Conservation (phyloP, 1,284 basidiomycete genomes). For the Singerocomus inundabilis region DNA sequence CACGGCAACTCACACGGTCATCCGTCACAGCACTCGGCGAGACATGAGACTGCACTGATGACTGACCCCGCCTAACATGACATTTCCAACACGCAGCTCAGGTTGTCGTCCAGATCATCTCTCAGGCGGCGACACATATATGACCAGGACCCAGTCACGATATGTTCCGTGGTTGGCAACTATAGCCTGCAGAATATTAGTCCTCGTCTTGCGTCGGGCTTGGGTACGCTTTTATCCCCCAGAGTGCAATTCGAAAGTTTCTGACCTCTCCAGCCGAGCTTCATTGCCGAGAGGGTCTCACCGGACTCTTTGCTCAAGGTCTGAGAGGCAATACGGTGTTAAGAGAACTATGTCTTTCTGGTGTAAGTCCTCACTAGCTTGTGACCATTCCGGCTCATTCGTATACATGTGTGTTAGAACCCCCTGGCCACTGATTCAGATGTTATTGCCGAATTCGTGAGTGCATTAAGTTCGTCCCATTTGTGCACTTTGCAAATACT, state of each 20-base stretch:
- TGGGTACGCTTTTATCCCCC: slow-evolving; percentile 25
- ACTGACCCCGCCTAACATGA: too few species aligned
- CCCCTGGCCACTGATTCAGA: slow-evolving; percentile 23
- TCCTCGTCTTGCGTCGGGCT: slow-evolving; percentile 29
- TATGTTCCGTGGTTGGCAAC: slow-evolving; percentile 29
- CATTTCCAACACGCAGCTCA: slow-evolving; percentile 26
- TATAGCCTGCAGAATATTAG: slow-evolving; percentile 28
- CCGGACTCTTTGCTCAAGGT: slow-evolving; percentile 54
- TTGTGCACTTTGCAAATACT: slow-evolving; percentile 33
- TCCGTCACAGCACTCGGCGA: too few species aligned
- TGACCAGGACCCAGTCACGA: slow-evolving; percentile 28
- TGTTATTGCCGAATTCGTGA: slow-evolving; percentile 33
- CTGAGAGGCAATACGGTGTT: slow-evolving; percentile 48
- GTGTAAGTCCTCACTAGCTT: slow-evolving; percentile 47
- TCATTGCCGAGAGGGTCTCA: slow-evolving; percentile 41
- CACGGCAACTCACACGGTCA: too few species aligned
- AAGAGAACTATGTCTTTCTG: slow-evolving; percentile 53
- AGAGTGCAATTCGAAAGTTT: slow-evolving; percentile 38
- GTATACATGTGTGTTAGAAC: slow-evolving; percentile 21
- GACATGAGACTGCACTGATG: too few species aligned
- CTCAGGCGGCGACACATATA: slow-evolving; percentile 28
- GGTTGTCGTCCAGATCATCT: slow-evolving; percentile 21
- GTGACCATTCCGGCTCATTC: slow-evolving; percentile 7
- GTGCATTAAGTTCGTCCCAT: slow-evolving; percentile 31
- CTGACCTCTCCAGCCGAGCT: slow-evolving; percentile 48